Conservation (phyloP, 108 stramenopile genomes). For the Fragilaria crotonensis region DNA sequence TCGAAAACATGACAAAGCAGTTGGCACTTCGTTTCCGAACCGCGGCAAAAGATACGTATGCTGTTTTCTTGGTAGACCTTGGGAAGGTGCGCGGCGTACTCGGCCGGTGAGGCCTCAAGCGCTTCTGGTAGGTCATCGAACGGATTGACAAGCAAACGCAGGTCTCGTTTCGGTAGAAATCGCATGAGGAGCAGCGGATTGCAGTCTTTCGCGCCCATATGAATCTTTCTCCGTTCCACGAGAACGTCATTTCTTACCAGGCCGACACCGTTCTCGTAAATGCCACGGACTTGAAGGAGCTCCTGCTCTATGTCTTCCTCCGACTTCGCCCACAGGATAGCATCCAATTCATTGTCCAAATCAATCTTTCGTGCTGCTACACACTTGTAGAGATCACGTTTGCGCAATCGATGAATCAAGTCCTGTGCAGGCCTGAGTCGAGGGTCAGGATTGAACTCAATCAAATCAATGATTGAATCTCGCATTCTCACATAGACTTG, state of each 20-base stretch:
- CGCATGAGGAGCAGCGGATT: constrained; percentile 69
- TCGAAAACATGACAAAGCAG: constrained; percentile 35
- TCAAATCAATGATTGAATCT: constrained; percentile 54
- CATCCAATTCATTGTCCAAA: background rate
- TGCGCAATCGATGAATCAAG: constrained; percentile 35
- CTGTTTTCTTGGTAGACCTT: constrained; percentile 22
- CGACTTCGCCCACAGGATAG: constrained; percentile 4
- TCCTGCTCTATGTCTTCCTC: constrained; percentile 22
- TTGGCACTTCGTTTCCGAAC: constrained; percentile 20
- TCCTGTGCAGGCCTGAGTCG: constrained; percentile 42
- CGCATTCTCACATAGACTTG: constrained; percentile 34
- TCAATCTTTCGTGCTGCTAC: constrained; percentile 16
- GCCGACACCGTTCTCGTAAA: constrained; percentile 13
- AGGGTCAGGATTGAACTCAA: constrained; percentile 25
- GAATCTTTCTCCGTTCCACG: constrained; percentile 46
- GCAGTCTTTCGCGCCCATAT: constrained; percentile 52
- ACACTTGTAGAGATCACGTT: constrained; percentile 60
- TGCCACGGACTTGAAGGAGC: constrained; percentile 15
- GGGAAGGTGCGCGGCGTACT: constrained; percentile 19
- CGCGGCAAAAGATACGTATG: constrained; percentile 35
- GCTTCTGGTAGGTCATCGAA: constrained; percentile 42
- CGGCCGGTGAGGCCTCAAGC: constrained; percentile 12
- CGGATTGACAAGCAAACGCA: constrained; percentile 14
- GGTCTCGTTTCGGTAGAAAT: constrained; percentile 42
- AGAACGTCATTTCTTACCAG: constrained; percentile 48